phyloP scores from a whole-genome alignment of 306 rosid genomes.

The Vigna hirtella region DNA sequence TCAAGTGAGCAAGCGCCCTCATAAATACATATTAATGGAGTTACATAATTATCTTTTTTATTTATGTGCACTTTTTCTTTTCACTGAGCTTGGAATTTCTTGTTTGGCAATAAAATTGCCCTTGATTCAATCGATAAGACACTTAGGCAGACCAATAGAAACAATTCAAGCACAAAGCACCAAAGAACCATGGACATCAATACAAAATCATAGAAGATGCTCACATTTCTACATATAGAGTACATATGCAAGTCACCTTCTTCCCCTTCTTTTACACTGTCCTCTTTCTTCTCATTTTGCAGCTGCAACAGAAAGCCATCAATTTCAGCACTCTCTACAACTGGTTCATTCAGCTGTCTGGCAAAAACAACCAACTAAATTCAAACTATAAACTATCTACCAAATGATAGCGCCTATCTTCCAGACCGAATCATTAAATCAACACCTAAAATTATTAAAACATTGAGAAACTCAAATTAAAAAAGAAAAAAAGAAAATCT shows the following conservation, averaged over 20 bases:
- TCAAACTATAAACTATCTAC: neutral
- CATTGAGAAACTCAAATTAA: neutral
- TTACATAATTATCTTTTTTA: neutral
- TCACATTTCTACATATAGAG: slow-evolving; percentile 90
- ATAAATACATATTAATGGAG: neutral
- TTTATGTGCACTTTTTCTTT: slow-evolving; percentile 8
- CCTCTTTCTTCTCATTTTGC: slow-evolving; percentile 71
- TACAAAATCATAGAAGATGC: slow-evolving; percentile 23
- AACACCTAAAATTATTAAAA: neutral
- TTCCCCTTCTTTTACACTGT: slow-evolving; percentile 62
- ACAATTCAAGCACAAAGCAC: slow-evolving; percentile 12
- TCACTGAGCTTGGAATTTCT: slow-evolving; percentile 13
- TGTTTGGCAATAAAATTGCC: neutral
- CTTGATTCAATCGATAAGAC: slow-evolving; percentile 1
- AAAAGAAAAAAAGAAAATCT: neutral
- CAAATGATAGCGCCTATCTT: neutral
- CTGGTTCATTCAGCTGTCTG: slow-evolving; percentile 72
- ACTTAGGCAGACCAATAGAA: neutral
- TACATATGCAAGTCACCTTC: slow-evolving; percentile 75
- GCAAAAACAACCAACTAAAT: slow-evolving; percentile 37
- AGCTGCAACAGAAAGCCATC: slow-evolving; percentile 82
- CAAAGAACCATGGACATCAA: slow-evolving; percentile 25
- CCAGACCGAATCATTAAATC: neutral
- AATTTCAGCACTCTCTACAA: slow-evolving; percentile 69
- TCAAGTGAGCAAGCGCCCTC: neutral